phyloP scores from a whole-genome alignment of 371 early-diverging fungal genomes.

The Mucor plumbeus region DNA sequence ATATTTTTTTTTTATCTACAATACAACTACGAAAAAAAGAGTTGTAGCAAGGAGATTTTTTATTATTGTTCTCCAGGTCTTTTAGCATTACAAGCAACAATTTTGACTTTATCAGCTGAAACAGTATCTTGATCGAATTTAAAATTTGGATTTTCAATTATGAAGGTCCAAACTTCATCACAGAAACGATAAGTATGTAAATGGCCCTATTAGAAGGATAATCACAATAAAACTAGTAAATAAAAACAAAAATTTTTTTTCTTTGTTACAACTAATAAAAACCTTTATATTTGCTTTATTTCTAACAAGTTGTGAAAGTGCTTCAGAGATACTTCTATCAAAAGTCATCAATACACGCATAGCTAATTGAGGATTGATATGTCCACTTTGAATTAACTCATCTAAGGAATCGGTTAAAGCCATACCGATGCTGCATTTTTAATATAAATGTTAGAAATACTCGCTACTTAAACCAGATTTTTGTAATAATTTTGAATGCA shows the following conservation, averaged over 20 bases:
- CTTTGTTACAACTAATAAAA: neutral
- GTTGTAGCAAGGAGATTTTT: neutral
- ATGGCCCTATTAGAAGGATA: conserved; percentile 63
- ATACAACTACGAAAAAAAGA: neutral
- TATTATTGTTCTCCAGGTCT: conserved; percentile 68
- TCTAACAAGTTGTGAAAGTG: conserved; percentile 47
- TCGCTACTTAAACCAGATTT: neutral
- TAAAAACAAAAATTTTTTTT: neutral
- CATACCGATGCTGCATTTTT: conserved; percentile 73
- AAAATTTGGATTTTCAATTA: conserved; percentile 85
- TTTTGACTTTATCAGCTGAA: conserved; percentile 86
- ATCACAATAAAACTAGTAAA: neutral
- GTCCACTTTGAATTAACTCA: conserved; percentile 90
- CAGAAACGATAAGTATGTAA: conserved; percentile 90
- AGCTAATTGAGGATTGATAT: conserved; percentile 94
- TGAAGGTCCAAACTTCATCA: conserved; percentile 98
- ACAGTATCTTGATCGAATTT: conserved; percentile 85
- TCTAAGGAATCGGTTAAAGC: conserved; percentile 96
- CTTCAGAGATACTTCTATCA: conserved; percentile 55
- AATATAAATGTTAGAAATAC: neutral
- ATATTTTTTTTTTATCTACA: neutral
- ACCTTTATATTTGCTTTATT: conserved; percentile 56
- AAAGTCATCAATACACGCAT: conserved; percentile 90
- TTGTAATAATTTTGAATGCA: neutral
- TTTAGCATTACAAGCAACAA: conserved; percentile 87